Base-by-base conservation (phyloP, 2,329 filamentous ascomycete genomes). In the Paecilomyces fulvus region DNA sequence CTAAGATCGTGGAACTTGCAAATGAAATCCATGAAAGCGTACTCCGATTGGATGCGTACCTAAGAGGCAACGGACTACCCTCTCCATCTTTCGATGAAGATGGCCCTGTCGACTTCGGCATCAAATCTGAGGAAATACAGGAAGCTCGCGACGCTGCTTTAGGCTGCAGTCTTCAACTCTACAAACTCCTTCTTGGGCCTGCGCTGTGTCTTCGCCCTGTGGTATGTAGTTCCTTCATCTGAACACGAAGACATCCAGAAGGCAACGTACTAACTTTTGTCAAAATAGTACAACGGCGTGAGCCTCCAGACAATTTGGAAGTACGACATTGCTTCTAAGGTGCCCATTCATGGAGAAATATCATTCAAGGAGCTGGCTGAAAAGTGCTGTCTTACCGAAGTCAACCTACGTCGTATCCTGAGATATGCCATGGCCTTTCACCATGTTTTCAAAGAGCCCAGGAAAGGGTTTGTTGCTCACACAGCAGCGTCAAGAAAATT, bases 371-470 rank as follows among this genome's bases (percentile, higher is more conserved):
- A 61, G 17, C 60, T 63, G 1, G 58, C 56, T 21, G 17, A 25
- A 7, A 51, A 54, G 37, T 56, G 52, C 52, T 52, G 56, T 21
- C 31, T 63, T 8, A 8, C 30, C 11, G 59, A 58, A 46, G 17
- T 33, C 10, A 43, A 61, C 30, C 31, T 63, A 14, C 56, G 56
- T 21, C 61, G 61, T n/a, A 54, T 63, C 12, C 12, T 61, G 17
- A 55, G 61, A 33, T 63, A 59, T 30, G 56, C 61, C 1, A 60
- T 57, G 8, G 30, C 49, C 28, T 37, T 50, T 43, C 59, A 59
- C 23, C 56, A 52, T 23, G 55, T 59, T n/a, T 61, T 61, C 54
- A 14, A 31, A 11, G 59, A 55, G 51, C 57, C 50, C 17, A 12
- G 48, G 30, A 53, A 58, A 25, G 58, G 59, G 3, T 55, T 54